Conservation (phyloP, 805 yeast genomes). For the Crinitomyces ghanaensis region DNA sequence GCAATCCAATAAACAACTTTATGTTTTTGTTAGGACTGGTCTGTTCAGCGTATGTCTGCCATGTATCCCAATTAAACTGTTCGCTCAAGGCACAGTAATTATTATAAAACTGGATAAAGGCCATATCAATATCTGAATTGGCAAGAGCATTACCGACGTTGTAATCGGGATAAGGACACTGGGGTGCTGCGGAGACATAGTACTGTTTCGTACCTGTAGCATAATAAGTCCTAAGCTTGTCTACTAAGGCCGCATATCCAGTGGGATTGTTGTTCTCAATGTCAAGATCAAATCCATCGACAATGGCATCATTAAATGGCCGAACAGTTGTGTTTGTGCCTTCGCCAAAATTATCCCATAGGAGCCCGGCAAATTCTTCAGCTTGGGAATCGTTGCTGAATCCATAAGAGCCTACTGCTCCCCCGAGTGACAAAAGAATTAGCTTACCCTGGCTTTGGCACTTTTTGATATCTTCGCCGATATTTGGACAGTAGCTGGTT, state of each 20-base stretch:
- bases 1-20: constrained; percentile 64
- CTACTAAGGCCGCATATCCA: constrained; percentile 60
- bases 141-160: constrained; percentile 54
- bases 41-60: constrained; percentile 52
- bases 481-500: constrained; percentile 31
- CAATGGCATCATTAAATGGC: constrained; percentile 60
- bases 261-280: constrained; percentile 44
- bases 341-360: constrained; percentile 46
- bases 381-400: constrained; percentile 44
- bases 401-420: constrained; percentile 51
- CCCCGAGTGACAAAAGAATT: constrained; percentile 68
- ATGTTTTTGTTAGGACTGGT: constrained; percentile 57
- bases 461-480: constrained; percentile 51
- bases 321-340: constrained; percentile 30
- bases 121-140: constrained; percentile 61
- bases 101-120: constrained; percentile 83
- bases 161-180: constrained; percentile 80
- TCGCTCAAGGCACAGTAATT: constrained; percentile 40
- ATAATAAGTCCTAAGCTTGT: constrained; percentile 34
- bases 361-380: constrained; percentile 40
- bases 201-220: constrained; percentile 45
- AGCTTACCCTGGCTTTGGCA: constrained; percentile 76
- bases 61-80: constrained; percentile 58
- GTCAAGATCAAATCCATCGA: constrained; percentile 81
- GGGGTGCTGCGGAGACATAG: constrained; percentile 85